Base-by-base conservation (phyloP, 768 basidiomycete genomes). In the Mycena galopus region DNA sequence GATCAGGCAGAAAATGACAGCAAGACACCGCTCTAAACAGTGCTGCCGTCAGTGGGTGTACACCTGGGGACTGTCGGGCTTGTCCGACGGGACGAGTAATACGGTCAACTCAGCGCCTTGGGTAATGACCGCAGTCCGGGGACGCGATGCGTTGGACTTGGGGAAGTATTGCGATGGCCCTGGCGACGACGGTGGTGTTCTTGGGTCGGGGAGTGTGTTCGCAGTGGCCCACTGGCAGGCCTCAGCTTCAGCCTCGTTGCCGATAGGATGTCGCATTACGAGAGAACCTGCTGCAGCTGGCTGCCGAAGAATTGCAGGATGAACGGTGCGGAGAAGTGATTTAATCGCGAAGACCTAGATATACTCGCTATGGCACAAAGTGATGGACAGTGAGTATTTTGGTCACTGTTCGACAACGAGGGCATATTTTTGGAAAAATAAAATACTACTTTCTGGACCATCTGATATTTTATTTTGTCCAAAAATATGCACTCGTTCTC, bases 261-360 rank as follows among this genome's bases (percentile, higher is more conserved):
- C 95, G 82, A 99, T 95, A n/a, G 99, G 82, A 97, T n/a, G n/a
- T n/a, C n/a, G n/a, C n/a, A n/a, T 86, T 93, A 92, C 29, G 93
- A 92, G 53, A 99, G 82, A 77, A 99, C 83, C 79, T 93, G 86
- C 74, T 95, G 88, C 21, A 99, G 86, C 80, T 97, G 94, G 4
- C 86, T 83, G 69, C 88, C 88, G 87, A 98, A 98, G 89, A 98
- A 97, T 83, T 96, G 93, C 65, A 94, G 86, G 82, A 99, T 97
- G 88, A 99, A 99, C 21, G 98, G 98, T 4, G 98, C 98, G 11
- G 96, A 97, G 77, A 99, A 88, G 87, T 99, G 99, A 77, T n/a
- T n/a, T n/a, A n/a, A 98, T 82, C 14, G 89, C 90, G 82, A 98
- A 97, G 71, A 92, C 92, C 96, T 96, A n/a, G n/a, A n/a, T n/a